A percentile compares a stretch with the other conserved stretches of the same genome.
Conservation (phyloP, 2,329 filamentous ascomycete genomes). For the Allantophomopsis lycopodina region DNA sequence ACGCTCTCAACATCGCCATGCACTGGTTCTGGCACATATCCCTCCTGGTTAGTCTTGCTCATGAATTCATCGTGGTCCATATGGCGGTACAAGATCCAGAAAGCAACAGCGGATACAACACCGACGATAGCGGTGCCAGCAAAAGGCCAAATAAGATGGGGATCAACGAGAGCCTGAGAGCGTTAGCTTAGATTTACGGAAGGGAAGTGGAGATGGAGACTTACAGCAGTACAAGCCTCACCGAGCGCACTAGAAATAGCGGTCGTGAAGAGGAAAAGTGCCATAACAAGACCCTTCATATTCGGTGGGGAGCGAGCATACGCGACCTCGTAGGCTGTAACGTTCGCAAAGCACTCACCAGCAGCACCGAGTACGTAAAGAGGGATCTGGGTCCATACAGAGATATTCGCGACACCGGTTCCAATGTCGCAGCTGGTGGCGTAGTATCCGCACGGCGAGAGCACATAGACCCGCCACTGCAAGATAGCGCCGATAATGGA, state of each 20-base stretch:
- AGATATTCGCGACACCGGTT: constrained; percentile 8
- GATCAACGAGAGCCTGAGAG: background rate
- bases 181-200: no score
- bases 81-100: constrained; percentile 53
- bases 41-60: background rate
- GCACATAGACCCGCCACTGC: constrained; percentile 44
- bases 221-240: constrained; percentile 5
- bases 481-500: constrained; percentile 43
- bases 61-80: constrained; percentile 48
- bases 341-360: constrained; percentile 40
- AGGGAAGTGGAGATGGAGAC: constrained; percentile 1
- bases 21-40: no score
- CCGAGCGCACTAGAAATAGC: constrained; percentile 29
- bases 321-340: constrained; percentile 59
- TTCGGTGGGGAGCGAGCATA: constrained; percentile 66
- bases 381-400: constrained; percentile 20
- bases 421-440: constrained; percentile 28
- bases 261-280: constrained; percentile 56
- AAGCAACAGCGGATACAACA: constrained; percentile 42
- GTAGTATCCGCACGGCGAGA: constrained; percentile 34
- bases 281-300: constrained; percentile 63
- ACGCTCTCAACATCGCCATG: no score
- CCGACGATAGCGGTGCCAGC: constrained; percentile 46
- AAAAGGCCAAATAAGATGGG: constrained; percentile 35
- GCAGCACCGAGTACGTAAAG: constrained; percentile 31